phyloP scores from a whole-genome alignment of 768 basidiomycete genomes.

The Antrodiella citrinella region DNA sequence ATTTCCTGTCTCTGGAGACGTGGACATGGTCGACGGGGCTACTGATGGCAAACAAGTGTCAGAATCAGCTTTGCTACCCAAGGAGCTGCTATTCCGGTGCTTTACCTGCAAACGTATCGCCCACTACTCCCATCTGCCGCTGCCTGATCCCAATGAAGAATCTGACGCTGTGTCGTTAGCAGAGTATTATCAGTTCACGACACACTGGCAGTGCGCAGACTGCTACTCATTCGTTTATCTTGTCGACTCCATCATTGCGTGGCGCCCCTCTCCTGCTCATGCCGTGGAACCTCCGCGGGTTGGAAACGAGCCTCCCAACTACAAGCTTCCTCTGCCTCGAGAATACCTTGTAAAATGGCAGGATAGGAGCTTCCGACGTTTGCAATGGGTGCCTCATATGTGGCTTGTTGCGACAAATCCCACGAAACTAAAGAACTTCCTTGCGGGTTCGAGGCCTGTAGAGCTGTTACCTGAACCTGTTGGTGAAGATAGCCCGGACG shows the following conservation, averaged over 20 bases:
- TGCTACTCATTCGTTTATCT: slow-evolving; percentile 64
- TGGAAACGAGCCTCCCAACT: slow-evolving; percentile 34
- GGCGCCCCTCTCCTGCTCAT: slow-evolving; percentile 73
- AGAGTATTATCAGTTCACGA: slow-evolving; percentile 46
- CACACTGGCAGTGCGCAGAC: slow-evolving; percentile 66
- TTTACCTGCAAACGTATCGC: slow-evolving; percentile 73
- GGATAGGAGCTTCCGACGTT: slow-evolving; percentile 66
- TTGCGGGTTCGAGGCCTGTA: slow-evolving; percentile 59
- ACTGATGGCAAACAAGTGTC: slow-evolving; percentile 8
- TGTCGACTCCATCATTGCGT: slow-evolving; percentile 84
- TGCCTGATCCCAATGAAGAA: slow-evolving; percentile 30
- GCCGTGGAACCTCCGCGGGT: slow-evolving; percentile 44
- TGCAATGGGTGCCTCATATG: slow-evolving; percentile 88
- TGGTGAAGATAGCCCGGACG: slow-evolving; percentile 24
- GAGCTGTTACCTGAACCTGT: slow-evolving; percentile 47
- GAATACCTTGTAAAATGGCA: slow-evolving; percentile 94
- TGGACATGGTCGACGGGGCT: slow-evolving; percentile 31
- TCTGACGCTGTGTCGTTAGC: slow-evolving; percentile 39
- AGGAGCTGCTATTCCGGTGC: slow-evolving; percentile 72
- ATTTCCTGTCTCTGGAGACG: slow-evolving; percentile 15
- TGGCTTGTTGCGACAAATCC: slow-evolving; percentile 70
- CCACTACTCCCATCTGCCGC: slow-evolving; percentile 71
- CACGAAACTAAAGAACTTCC: slow-evolving; percentile 71
- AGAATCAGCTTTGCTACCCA: slow-evolving; percentile 12
- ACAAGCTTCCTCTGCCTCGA: slow-evolving; percentile 62